phyloP scores from a whole-genome alignment of 2,329 filamentous ascomycete genomes.

The Plenodomus tracheiphilus region DNA sequence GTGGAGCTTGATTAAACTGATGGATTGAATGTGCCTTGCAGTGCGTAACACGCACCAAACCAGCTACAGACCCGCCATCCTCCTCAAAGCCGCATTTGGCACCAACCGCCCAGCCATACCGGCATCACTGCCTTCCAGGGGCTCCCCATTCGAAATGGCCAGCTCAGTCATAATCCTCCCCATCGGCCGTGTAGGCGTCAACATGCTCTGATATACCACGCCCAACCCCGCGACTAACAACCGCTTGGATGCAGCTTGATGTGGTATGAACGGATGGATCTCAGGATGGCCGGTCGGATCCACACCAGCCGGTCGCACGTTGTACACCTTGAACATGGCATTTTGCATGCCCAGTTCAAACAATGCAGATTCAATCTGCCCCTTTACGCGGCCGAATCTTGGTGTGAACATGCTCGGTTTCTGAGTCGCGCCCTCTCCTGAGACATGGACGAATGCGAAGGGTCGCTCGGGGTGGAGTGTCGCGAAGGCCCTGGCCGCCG shows the following conservation, averaged over 20 bases:
- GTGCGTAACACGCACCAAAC: too few species aligned
- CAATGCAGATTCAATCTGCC: conserved; percentile 64
- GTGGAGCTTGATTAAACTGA: too few species aligned
- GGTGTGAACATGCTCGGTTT: conserved; percentile 59
- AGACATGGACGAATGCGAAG: conserved; percentile 74
- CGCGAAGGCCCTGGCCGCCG: conserved; percentile 64
- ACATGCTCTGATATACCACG: conserved; percentile 35
- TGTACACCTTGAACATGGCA: conserved; percentile 57
- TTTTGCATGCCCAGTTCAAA: conserved; percentile 54
- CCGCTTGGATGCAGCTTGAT: conserved; percentile 28
- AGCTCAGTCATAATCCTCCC: conserved; percentile 54
- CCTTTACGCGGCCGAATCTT: conserved; percentile 67
- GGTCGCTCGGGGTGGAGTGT: conserved; percentile 53
- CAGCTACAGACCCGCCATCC: conserved; percentile 37
- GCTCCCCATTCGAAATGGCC: conserved; percentile 52
- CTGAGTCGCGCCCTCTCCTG: conserved; percentile 64
- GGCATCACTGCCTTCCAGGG: conserved; percentile 44
- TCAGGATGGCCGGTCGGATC: conserved; percentile 53
- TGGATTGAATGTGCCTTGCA: too few species aligned
- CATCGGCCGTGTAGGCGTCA: conserved; percentile 54
- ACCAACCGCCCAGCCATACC: conserved; percentile 45
- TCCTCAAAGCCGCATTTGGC: conserved; percentile 47
- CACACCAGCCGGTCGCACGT: conserved; percentile 63
- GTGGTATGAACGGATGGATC: conserved; percentile 43
- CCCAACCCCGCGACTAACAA: conserved; percentile 21